Conservation (phyloP, 495 filamentous ascomycete species). For the Xylaria nigripes region DNA sequence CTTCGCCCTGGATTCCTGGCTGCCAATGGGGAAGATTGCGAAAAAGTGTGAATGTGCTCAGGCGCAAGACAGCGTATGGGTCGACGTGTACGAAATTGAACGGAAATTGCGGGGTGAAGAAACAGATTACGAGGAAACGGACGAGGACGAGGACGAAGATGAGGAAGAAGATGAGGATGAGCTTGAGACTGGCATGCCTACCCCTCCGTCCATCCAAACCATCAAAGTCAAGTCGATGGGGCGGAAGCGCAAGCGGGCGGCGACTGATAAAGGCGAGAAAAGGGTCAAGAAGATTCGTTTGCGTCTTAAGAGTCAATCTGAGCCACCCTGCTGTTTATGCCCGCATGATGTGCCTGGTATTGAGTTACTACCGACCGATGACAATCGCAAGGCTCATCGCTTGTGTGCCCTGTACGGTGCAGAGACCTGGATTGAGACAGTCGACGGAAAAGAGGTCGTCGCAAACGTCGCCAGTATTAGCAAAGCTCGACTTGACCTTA, state of each 20-base stretch:
- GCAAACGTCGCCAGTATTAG: conserved; percentile 71
- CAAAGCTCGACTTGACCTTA: conserved; percentile 81
- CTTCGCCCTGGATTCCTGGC: conserved; percentile 89
- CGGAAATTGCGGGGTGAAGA: conserved; percentile 86
- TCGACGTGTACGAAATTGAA: conserved; percentile 90
- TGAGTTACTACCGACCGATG: conserved; percentile 76
- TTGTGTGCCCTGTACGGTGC: conserved; percentile 85
- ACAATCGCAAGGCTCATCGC: conserved; percentile 79
- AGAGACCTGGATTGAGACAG: conserved; percentile 78
- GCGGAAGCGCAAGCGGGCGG: conserved; percentile 43
- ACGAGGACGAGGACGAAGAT: conserved; percentile 64
- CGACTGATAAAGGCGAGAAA: conserved; percentile 33
- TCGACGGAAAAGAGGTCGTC: conserved; percentile 60
- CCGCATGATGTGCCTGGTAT: conserved; percentile 85
- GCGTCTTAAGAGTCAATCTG: conserved; percentile 57
- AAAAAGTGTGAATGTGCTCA: conserved; percentile 91
- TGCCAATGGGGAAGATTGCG: conserved; percentile 91
- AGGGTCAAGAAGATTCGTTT: conserved; percentile 69
- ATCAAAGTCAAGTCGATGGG: conserved; percentile 48
- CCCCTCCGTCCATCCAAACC: conserved; percentile 52
- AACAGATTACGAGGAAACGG: conserved; percentile 82
- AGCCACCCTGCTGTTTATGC: conserved; percentile 87
- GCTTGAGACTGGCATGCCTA: conserved; percentile 50
- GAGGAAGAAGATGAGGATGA: conserved; percentile 56
- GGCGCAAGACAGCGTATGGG: conserved; percentile 90